These are phyloP conservation scores for Herpetospermum pedunculosum DNA, from an alignment of 306 rosid species.

Conservation along the genomic window DNA sequence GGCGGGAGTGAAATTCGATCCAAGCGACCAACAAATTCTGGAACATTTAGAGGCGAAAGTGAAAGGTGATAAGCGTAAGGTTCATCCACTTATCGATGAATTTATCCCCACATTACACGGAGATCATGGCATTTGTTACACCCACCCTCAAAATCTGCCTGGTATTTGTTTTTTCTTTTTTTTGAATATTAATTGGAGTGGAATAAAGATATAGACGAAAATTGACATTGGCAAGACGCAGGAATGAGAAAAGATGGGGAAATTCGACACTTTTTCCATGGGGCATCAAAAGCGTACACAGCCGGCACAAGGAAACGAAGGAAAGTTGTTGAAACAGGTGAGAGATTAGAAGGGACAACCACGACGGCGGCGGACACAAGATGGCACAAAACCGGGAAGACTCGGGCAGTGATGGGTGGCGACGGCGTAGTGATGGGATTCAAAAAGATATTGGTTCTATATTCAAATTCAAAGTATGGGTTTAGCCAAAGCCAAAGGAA, in stretches of 20 bases:
- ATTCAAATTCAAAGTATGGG: conserved; percentile 88
- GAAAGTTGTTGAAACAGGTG: conserved; percentile 68
- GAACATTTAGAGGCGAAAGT: conserved; percentile 83
- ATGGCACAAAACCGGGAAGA: conserved; percentile 98
- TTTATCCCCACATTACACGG: conserved; percentile 82
- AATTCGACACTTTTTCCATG: conserved; percentile 79
- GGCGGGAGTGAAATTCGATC: conserved; percentile 87
- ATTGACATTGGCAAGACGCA: too few relatives aligned
- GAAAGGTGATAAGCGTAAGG: conserved; percentile 35
- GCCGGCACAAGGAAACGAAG: conserved; percentile 82
- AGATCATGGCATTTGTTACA: conserved; percentile 85
- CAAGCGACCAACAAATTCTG: conserved; percentile 69
- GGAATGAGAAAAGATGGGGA: conserved; percentile 85
- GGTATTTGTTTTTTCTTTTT: conserved; percentile 20
- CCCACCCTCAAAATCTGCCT: conserved; percentile 92
- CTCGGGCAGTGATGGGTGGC: conserved; percentile 34
- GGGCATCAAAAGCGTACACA: conserved; percentile 93
- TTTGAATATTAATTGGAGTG: too few relatives aligned
- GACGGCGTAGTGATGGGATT: conserved; percentile 51
- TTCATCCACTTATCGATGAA: conserved; percentile 77
- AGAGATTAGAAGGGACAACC: conserved; percentile 63
- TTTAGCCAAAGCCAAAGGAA: conserved; percentile 60
- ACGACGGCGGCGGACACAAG: too few relatives aligned
- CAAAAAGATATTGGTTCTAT: conserved; percentile 79
- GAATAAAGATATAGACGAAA: too few relatives aligned